Evolutionary conservation across 2,329 filamentous ascomycete species (phyloP), one percentile per base, ranked within the genome.

Genomic region (Ophiostoma ulmi): DNA sequence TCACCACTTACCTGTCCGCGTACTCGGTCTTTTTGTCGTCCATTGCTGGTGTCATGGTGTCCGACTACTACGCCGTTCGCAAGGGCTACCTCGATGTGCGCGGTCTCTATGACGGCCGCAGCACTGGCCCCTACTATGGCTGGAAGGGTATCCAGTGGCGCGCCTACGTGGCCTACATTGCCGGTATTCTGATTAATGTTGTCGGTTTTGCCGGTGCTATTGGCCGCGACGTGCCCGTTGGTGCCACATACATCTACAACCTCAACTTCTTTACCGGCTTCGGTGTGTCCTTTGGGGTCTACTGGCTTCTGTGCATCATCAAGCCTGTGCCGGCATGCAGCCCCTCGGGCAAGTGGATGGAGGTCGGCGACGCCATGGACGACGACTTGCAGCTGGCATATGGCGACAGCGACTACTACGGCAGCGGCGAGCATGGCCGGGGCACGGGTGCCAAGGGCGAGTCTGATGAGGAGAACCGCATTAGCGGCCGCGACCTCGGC

Each of bases 1-100:
- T 97, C 82, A 95, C 92, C 0, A 96, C 92, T 3, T 97, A 97
- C 77, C 87, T 97, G 0, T 95, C 91, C 0, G 91, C 94, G 0
- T 97, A 97, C 82, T 93, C 91, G 3, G 93, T 97, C 71, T 97
- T 97, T 81, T 85, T 97, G n/a, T 94, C 91, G 72, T 93, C 91
- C 63, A 96, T 97, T 73, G 93, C 92, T 0, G 94, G 94, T n/a
- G 92, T 97, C 74, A 95, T 97, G 81, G 83, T 93, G 72, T 87
- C 85, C 75, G 94, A 97, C 79, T 97, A 97, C 82, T 97, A 96
- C 80, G 73, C 91, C 70, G 91, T 97, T 5, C 90, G 94, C 71
- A 89, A 86, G 72, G 94, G 94, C 5, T 97, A 93, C 78, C 83
- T 95, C 2, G 87, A 93, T 74, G 83, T 94, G 74, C 89, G 87